Evolutionary conservation across 1,139 yeast genomes (phyloP).

Genomic region (Candida mesenterica): DNA sequence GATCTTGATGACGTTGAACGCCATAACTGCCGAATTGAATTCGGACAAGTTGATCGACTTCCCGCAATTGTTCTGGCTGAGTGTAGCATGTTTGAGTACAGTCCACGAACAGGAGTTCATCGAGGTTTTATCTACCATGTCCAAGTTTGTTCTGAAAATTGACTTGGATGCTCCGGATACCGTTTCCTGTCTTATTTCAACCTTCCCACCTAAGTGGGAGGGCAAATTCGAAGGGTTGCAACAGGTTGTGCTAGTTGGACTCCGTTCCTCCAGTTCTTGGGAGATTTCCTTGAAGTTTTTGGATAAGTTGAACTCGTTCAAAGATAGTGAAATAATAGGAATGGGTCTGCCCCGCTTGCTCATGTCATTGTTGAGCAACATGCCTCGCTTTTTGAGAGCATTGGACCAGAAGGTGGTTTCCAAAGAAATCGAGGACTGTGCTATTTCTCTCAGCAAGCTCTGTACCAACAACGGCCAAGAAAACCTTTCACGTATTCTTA

Average conservation of each 20-base stretch:
- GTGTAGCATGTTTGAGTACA: slow-evolving; percentile 88
- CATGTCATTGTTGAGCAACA: slow-evolving; percentile 69
- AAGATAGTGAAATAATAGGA: slow-evolving; percentile 77
- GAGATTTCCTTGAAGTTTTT: slow-evolving; percentile 74
- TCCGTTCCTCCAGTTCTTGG: slow-evolving; percentile 77
- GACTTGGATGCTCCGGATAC: slow-evolving; percentile 86
- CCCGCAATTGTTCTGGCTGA: slow-evolving; percentile 95
- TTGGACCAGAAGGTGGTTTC: slow-evolving; percentile 56
- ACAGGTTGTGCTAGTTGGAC: slow-evolving; percentile 72
- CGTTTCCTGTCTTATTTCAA: slow-evolving; percentile 74
- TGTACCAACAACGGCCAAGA: slow-evolving; percentile 58
- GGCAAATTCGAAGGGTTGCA: slow-evolving; percentile 91
- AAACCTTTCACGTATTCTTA: slow-evolving; percentile 68
- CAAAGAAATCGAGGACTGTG: slow-evolving; percentile 54
- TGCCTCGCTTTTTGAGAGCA: slow-evolving; percentile 84
- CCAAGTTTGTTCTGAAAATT: slow-evolving; percentile 81
- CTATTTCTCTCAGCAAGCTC: slow-evolving; percentile 55
- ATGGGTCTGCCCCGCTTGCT: slow-evolving; percentile 67
- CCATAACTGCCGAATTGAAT: slow-evolving; percentile 81
- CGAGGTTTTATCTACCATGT: slow-evolving; percentile 77
- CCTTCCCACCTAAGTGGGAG: slow-evolving; percentile 96
- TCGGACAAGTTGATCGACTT: slow-evolving; percentile 77
- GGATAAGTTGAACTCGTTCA: slow-evolving; percentile 65
- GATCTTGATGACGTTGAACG: slow-evolving; percentile 90
- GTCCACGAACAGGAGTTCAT: slow-evolving; percentile 91